Evolutionary conservation across 2,329 filamentous ascomycete species (phyloP), one percentile per base, ranked within the genome.

Genomic region (Fusarium pseudoanthophilum): DNA sequence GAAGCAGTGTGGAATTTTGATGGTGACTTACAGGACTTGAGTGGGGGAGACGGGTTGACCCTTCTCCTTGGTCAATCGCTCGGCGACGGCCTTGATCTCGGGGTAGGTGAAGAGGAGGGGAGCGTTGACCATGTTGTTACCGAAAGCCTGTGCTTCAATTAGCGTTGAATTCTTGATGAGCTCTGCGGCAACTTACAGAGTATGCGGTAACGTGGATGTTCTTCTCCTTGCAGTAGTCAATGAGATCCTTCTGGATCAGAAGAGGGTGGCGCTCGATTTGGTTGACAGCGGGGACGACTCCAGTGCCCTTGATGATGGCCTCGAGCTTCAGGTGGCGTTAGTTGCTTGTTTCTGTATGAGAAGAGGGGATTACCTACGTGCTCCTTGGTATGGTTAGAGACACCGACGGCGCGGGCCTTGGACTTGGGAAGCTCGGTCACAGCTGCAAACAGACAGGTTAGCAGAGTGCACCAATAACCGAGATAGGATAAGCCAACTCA

Each of bases 1-100:
- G 10, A 18, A 14, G 2, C 2, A 10, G 11, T 32, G 16, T 14
- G 0, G 0, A 0, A 10, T 14, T 4, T 0, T 5, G 1, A 14
- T 11, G n/a, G 7, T 20, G 4, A 34, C 48, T 34, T 51, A 34
- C 48, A 51, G 30, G n/a, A 51, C 48, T 51, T 51, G 48, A 4
- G 48, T 51, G 10, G 48, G 48, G 2, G 48, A 51, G 5, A 51
- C 48, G 16, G 48, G 48, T 5, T 51, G 48, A 8, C 48, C 48
- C 48, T 51, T 51, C 48, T 51, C 48, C 30, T 51, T 51, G 30
- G 48, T 51, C 16, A 51, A 34, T 51, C 48, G 48, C 48, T 51
- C 48, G 11, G 48, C 48, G 30, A 51, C 48, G n/a, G 48, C 48
- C 48, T 51, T 51, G 48, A 51, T 34, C 30, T 51, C 48, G 16